These are phyloP conservation scores for Clonostachys byssicola DNA, from an alignment of 2,329 filamentous ascomycete genomes.

Conservation along the genomic window DNA sequence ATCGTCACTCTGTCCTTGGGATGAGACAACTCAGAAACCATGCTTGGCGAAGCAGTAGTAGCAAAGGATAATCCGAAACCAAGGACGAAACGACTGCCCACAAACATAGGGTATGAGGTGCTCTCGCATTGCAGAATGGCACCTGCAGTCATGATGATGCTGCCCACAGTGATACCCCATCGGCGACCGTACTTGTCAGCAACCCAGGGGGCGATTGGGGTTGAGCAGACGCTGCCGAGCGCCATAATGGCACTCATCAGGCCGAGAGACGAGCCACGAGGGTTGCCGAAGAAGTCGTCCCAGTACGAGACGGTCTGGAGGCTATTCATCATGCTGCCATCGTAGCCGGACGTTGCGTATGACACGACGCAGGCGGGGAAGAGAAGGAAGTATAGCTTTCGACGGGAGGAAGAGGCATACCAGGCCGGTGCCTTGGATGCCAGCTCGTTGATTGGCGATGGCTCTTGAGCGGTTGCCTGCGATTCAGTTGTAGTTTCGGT, in stretches of 20 bases:
- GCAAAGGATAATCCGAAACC: constrained; percentile 49
- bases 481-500: constrained; percentile 2
- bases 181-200: constrained; percentile 21
- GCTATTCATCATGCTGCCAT: constrained; percentile 45
- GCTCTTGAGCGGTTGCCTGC: constrained; percentile 6
- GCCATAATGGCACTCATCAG: constrained; percentile 37
- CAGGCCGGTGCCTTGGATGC: constrained; percentile 15
- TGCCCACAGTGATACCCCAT: constrained; percentile 21
- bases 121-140: constrained; percentile 22
- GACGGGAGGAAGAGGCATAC: constrained; percentile 20
- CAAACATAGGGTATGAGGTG: constrained; percentile 41
- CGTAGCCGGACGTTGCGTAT: constrained; percentile 40
- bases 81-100: constrained; percentile 45
- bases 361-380: constrained; percentile 26
- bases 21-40: constrained; percentile 48
- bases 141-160: constrained; percentile 21
- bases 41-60: constrained; percentile 42
- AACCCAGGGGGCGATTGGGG: constrained; percentile 19
- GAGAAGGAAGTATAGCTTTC: constrained; percentile 21
- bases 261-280: constrained; percentile 19
- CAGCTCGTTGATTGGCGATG: constrained; percentile 19
- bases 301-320: constrained; percentile 35
- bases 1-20: constrained; percentile 48
- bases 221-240: constrained; percentile 36
- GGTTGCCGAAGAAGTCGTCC: constrained; percentile 31